Evolutionary conservation across 2,329 filamentous ascomycete genomes (phyloP), one percentile per base, ranked within the genome.

Genomic region (Saccharata proteae): DNA sequence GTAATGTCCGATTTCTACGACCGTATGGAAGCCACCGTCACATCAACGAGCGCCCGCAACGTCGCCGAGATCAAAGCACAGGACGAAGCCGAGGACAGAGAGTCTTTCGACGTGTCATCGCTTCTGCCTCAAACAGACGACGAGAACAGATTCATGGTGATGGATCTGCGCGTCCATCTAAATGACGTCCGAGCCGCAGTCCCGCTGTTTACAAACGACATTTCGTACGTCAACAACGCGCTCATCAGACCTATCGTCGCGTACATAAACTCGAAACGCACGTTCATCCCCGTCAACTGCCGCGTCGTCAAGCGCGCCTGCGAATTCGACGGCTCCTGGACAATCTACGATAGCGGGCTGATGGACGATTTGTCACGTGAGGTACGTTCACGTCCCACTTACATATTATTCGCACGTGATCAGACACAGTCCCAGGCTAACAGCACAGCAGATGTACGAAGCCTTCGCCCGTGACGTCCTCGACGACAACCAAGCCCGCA

Each of bases 1-100:
- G 85, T 94, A 26, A 81, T 98, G 71, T 78, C 80, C n/a, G 86
- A 94, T 50, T 86, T 98, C 47, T 96, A 96, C 56, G 88, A 96
- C 53, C 81, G 84, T 38, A 73, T 98, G 49, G 90, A 98, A 58
- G 85, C 90, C 25, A 85, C 85, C 0, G 85, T 96, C 14, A 84
- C 78, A 2, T 75, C 79, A 16, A 84, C 84, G 48, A 72, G 76
- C 16, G 76, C 80, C 41, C 55, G 48, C n/a, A 45, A 54, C 30
- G 50, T 48, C 34, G 49, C 48, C 7, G 48, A 55, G 16, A 22
- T 52, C 49, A n/a, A n/a, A n/a, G n/a, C 45, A 48, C 46, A 37
- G 40, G 44, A 5, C 47, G 53, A 19, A 43, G 40, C 19, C 44
- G 46, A 29, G 49, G 51, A 12, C 41, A 47, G 9, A n/a, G n/a